Evolutionary conservation across 2,329 filamentous ascomycete species (phyloP), one percentile per base, ranked within the genome.

Genomic region (Sclerotinia trifoliorum): DNA sequence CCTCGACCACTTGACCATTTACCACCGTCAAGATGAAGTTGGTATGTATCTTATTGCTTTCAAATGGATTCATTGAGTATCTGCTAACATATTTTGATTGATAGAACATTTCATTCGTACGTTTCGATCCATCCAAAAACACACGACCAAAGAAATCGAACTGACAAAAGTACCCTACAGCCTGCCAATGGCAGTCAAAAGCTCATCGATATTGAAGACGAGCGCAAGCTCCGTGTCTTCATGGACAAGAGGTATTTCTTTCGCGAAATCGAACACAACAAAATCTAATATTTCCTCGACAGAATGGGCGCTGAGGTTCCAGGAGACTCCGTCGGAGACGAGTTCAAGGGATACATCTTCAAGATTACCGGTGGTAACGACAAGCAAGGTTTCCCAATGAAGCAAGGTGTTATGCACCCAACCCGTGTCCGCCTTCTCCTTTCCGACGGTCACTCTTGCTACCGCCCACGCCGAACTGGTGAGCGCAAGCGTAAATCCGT

Each of bases 301-400:
- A 79, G 90, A 85, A 95, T 95, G 92, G 92, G 92, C 80, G 88
- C 90, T 79, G 92, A 97, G 86, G 92, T 99, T 78, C 84, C 91
- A 78, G 95, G 91, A 80, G 96, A 99, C 86, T 91, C 90, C 81
- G 88, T 99, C 80, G 95, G 95, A 80, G 94, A 98, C 81, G 95
- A 99, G 86, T 99, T 96, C 92, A 97, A 97, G 89, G 95, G 95
- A 84, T 99, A 99, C 88, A 90, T 99, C 86, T 93, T 99, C 90
- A 91, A 89, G 82, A 98, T 99, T 87, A 99, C 95, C 79, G 96
- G 95, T 81, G 95, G 96, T 82, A 99, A 99, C 91, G 95, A 99
- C 92, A 99, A 99, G 93, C 96, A 99, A 88, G 95, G 95, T 87
- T 99, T 99, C 90, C 95, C 95, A 78, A 99, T 99, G 95, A 99